Evolutionary conservation across 257 asterid species (phyloP).

Genomic region (Dorcoceras hygrometricum): DNA sequence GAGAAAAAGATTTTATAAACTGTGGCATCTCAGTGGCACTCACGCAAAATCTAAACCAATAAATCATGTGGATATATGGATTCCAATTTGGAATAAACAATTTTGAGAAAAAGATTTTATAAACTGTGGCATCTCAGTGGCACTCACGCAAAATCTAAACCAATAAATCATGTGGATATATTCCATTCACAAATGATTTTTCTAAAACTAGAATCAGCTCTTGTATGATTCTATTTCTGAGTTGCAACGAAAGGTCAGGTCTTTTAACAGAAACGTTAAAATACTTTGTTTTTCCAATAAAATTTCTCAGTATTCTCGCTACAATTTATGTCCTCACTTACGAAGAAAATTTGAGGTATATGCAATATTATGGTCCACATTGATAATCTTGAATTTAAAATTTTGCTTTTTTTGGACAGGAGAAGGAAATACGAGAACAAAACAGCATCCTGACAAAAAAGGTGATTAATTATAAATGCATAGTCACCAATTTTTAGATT

Average conservation of each 20-base stretch:
- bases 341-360: not conserved
- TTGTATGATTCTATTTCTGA: slow-evolving; percentile 70
- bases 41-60: too few species aligned
- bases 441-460: slow-evolving; percentile 66
- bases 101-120: too few species aligned
- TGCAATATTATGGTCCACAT: not conserved
- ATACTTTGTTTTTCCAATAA: too few species aligned
- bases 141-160: too few species aligned
- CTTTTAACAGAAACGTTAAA: not conserved
- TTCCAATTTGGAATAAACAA: too few species aligned
- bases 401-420: slow-evolving; percentile 32
- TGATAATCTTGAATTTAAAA: not conserved
- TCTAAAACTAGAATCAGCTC: slow-evolving; percentile 55
- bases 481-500: not conserved
- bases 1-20: too few species aligned
- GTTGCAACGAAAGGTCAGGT: slow-evolving; percentile 66
- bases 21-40: too few species aligned
- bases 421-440: slow-evolving; percentile 71
- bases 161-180: too few species aligned
- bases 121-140: too few species aligned
- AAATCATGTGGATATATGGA: too few species aligned
- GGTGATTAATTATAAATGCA: slow-evolving; percentile 29
- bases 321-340: not conserved
- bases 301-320: not conserved
- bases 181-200: too few species aligned